Base-by-base conservation (phyloP, 441 rosid species). In the Euphorbia schlechtendalii region DNA sequence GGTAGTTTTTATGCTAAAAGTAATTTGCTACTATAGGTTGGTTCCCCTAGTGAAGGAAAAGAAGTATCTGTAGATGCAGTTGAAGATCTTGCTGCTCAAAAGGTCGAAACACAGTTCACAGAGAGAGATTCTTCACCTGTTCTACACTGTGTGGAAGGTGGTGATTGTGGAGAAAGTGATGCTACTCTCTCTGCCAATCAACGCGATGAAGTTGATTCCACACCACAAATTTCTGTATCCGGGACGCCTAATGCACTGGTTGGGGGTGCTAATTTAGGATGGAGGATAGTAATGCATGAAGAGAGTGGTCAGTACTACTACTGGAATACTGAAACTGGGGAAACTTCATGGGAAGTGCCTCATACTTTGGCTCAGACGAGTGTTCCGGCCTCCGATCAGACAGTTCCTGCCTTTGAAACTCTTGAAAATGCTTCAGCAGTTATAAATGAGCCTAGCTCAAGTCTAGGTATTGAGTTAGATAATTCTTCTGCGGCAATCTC, bases 281-380 rank as follows among this genome's bases (percentile, higher is more conserved):
- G 99, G 99, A 89, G 81, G 83, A 77, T 89, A 68, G 88, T 94
- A 63, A 75, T 89, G 83, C 96, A 94, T 70, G 99, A 86, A 71
- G 99, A 89, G 82, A 89, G 85, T 70, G 82, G 74, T 71, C 96
- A 80, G 71, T 91, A 85, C 75, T 94, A 94, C 77, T 94, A 94
- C 81, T 94, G 99, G 99, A 94, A 94, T 71, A 77, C 77, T 66
- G 92, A 77, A 80, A 94, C 98, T 55, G 99, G 99, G 66, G 96
- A 94, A 83, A 94, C 99, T 45, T 89, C 96, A 15, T 94, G 99
- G 99, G 97, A 89, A 66, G 70, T 84, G 65, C 99, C 98, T 58
- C 80, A 63, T 32, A 79, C 65, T 69, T 78, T 82, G 61, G 74
- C 75, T 60, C 85, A 78, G 70, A 66, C 75, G 63, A 75, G 78